phyloP scores from a whole-genome alignment of 1,284 basidiomycete genomes.

The Trichosporon ovoides region DNA sequence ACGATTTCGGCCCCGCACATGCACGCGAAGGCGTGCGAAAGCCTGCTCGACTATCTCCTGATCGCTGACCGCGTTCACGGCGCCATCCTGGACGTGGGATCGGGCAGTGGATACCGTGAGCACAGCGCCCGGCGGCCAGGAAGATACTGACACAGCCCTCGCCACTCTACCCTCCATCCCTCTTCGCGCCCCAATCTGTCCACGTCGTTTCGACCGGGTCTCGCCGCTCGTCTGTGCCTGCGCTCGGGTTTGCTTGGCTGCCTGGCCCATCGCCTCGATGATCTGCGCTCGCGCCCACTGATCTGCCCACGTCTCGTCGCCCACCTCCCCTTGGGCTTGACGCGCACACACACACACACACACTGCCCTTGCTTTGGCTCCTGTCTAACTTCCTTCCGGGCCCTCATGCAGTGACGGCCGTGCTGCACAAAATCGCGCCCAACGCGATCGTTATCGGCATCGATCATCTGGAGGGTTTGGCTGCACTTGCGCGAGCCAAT shows the following conservation, averaged over 20 bases:
- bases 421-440: conserved; percentile 63
- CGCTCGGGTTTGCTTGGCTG: neutral
- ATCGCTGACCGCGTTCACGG: conserved; percentile 18
- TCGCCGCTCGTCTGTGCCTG: neutral
- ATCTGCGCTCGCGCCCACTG: neutral
- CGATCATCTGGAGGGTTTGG: conserved; percentile 79
- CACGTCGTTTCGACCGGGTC: neutral
- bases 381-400: neutral
- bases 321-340: neutral
- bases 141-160: neutral
- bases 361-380: neutral
- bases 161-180: neutral
- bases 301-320: neutral
- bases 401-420: conserved; percentile 51
- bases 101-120: conserved; percentile 63
- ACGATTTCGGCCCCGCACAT: conserved; percentile 50
- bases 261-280: neutral
- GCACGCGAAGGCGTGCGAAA: conserved; percentile 46
- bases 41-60: conserved; percentile 32
- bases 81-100: conserved; percentile 45
- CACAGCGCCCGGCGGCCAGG: neutral
- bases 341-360: neutral
- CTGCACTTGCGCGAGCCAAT: conserved; percentile 65
- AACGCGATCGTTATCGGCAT: conserved; percentile 75
- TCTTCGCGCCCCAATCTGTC: neutral